phyloP scores from a whole-genome alignment of 2,329 filamentous ascomycete species.

The Anthostomella pinea region DNA sequence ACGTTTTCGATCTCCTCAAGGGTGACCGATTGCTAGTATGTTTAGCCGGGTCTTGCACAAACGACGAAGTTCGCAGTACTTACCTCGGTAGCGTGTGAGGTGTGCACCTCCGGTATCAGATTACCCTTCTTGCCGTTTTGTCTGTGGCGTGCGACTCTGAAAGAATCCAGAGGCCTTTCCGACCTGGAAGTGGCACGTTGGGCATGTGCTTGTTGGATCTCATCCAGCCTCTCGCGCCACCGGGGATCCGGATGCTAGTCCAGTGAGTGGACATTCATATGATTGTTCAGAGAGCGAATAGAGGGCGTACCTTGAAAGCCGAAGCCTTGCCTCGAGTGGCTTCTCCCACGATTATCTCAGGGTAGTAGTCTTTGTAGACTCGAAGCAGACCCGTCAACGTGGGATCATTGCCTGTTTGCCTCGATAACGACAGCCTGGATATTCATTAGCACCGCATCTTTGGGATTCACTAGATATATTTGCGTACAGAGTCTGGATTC shows the following conservation, averaged over 20 bases:
- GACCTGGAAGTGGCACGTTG: conserved; percentile 45
- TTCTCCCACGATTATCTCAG: conserved; percentile 79
- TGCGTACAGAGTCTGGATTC: conserved; percentile 71
- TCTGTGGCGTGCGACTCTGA: conserved; percentile 60
- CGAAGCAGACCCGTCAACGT: conserved; percentile 70
- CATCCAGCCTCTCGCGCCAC: conserved; percentile 67
- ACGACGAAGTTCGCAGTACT: conserved; percentile 16
- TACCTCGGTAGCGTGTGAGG: conserved; percentile 68
- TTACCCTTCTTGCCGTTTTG: conserved; percentile 45
- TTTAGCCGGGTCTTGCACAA: conserved; percentile 26
- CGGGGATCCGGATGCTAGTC: conserved; percentile 68
- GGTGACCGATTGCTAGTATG: conserved; percentile 54
- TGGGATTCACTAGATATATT: neutral
- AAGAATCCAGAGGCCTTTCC: conserved; percentile 48
- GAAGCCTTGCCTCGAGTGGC: conserved; percentile 58
- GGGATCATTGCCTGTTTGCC: conserved; percentile 68
- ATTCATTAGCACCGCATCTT: conserved; percentile 13
- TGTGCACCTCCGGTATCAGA: conserved; percentile 67
- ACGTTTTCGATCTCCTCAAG: conserved; percentile 77
- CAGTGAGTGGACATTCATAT: conserved; percentile 22
- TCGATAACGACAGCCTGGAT: conserved; percentile 52
- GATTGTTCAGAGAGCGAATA: neutral
- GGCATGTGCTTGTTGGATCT: conserved; percentile 60
- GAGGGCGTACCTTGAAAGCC: conserved; percentile 52
- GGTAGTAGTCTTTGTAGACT: conserved; percentile 89